Evolutionary conservation across 2,329 filamentous ascomycete genomes (phyloP).

Genomic region (Diaporthe capsici): DNA sequence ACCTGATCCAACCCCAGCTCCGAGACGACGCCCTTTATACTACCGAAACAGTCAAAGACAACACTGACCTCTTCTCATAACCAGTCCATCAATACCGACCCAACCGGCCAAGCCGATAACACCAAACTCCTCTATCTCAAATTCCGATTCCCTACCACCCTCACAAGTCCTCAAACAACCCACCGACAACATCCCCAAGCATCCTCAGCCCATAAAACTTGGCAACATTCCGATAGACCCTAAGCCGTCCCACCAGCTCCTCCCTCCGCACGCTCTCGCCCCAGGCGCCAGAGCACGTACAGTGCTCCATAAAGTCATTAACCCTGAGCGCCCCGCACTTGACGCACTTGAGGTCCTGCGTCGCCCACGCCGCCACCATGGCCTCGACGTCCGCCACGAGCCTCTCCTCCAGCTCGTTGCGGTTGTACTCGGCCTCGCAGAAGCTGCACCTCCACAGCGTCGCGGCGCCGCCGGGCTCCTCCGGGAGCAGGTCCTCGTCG

Average conservation of each 20-base stretch:
- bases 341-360: slow-evolving; percentile 88
- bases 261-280: slow-evolving; percentile 76
- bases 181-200: slow-evolving; percentile 81
- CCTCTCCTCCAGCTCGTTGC: slow-evolving; percentile 86
- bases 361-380: slow-evolving; percentile 83
- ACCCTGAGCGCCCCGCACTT: slow-evolving; percentile 80
- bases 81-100: background rate
- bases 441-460: slow-evolving; percentile 79
- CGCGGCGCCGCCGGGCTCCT: slow-evolving; percentile 39
- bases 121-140: background rate
- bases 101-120: background rate
- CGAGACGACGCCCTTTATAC: background rate
- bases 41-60: background rate
- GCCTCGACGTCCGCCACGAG: slow-evolving; percentile 84
- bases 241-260: slow-evolving; percentile 75
- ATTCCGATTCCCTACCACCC: no score
- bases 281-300: slow-evolving; percentile 92
- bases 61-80: background rate
- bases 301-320: slow-evolving; percentile 98
- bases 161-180: slow-evolving; percentile 66
- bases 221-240: slow-evolving; percentile 81
- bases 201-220: slow-evolving; percentile 85
- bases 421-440: slow-evolving; percentile 82
- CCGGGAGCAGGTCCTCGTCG: slow-evolving; percentile 83
- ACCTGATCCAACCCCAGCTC: background rate